Percentiles rank a stretch among this genome's conserved stretches.
These are phyloP conservation scores for Coemansia reversa DNA, from an alignment of 192 early-diverging fungal genomes.

Conservation along the genomic window DNA sequence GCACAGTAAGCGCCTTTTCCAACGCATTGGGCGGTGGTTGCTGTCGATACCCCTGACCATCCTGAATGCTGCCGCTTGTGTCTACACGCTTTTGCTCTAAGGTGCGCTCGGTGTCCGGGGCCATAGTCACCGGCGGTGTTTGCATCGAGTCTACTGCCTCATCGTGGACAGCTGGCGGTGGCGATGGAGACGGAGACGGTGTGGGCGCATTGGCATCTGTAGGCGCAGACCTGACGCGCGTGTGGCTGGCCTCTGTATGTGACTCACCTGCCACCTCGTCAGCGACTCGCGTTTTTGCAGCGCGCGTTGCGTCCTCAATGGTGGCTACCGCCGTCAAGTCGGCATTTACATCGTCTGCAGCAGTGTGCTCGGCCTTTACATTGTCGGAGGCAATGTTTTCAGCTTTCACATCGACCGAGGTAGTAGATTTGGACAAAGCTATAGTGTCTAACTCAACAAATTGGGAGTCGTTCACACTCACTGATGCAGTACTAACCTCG, in stretches of 20 bases:
- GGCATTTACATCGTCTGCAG: background rate
- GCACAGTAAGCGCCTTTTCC: background rate
- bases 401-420: background rate
- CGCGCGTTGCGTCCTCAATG: background rate
- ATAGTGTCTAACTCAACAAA: background rate
- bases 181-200: slow-evolving; percentile 25
- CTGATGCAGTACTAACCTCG: background rate
- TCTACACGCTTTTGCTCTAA: slow-evolving; percentile 5
- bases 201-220: slow-evolving; percentile 46
- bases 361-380: background rate
- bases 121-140: background rate
- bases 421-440: background rate
- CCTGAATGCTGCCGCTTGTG: background rate
- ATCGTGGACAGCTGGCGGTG: background rate
- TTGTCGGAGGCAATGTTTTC: background rate
- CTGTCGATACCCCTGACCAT: background rate
- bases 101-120: background rate
- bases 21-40: background rate
- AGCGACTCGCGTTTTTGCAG: background rate
- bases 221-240: slow-evolving; percentile 28
- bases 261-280: background rate
- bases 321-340: background rate
- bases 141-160: background rate
- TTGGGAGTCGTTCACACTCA: background rate
- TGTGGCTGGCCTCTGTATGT: background rate